Evolutionary conservation across 192 early-diverging fungal genomes (phyloP), one percentile per base, ranked within the genome.

Genomic region (Coemansia sp.): DNA sequence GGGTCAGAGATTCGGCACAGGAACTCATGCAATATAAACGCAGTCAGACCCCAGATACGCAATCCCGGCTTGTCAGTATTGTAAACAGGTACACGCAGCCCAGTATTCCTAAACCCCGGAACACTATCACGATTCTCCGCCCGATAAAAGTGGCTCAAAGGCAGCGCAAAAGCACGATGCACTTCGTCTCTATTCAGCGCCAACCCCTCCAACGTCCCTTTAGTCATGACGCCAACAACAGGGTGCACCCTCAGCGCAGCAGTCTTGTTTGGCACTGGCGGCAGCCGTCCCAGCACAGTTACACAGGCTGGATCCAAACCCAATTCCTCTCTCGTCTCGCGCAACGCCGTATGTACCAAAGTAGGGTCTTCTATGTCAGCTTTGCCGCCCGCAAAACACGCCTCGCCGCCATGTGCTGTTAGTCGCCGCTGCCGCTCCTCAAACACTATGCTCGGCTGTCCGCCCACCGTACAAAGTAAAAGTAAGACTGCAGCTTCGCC

Each of bases 281-380:
- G 83, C 70, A 91, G 80, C 53, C 72, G 61, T 9, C 93, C 93
- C 3, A 95, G 68, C 9, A 94, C 72, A 8, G 84, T 76, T 0
- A 95, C 78, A 7, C 69, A 24, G 7, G 68, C 64, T 0, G 74
- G 57, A 0, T 39, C 43, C 10, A 95, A 73, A 0, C 86, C 88
- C 13, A 95, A 85, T 74, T 97, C 95, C 69, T 97, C 94, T 29
- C 72, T 41, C 6, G 92, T 92, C 73, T 95, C 95, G 15, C 95
- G 86, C 31, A 97, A 68, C 24, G 93, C 92, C 5, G 95, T 90
- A 24, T 72, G 80, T 39, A 86, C 74, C 11, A 87, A 64, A 5
- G 88, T 83, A 1, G 58, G 27, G 71, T 95, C 95, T 18, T 62
- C 61, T 0, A 70, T 64, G 53, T 95, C 94, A 39, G 79, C 82